Percentiles rank a stretch among this genome's conserved stretches.
Conservation (phyloP, 108 stramenopile species). For the Stephanodiscus minutulus region DNA sequence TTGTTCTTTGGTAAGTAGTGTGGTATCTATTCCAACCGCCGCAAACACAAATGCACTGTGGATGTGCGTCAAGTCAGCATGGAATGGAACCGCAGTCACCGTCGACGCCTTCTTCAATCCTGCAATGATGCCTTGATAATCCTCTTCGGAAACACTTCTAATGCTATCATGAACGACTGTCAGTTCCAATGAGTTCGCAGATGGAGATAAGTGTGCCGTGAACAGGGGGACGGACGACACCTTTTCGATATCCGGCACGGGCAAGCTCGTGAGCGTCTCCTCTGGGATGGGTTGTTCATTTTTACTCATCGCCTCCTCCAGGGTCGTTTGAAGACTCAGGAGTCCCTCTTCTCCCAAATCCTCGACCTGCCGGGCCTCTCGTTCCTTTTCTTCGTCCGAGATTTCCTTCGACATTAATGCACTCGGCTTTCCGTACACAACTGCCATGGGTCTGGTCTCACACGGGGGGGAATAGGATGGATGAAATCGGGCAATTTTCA, state of each 20-base stretch:
- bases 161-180: slow-evolving; percentile 44
- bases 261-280: slow-evolving; percentile 43
- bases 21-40: slow-evolving; percentile 46
- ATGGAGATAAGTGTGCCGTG: slow-evolving; percentile 32
- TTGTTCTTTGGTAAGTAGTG: slow-evolving; percentile 19
- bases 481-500: neutral
- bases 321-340: slow-evolving; percentile 10
- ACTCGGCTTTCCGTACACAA: slow-evolving; percentile 49
- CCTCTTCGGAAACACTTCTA: slow-evolving; percentile 20
- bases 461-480: too few species aligned
- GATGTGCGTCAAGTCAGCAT: slow-evolving; percentile 50
- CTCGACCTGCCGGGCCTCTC: slow-evolving; percentile 36
- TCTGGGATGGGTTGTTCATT: slow-evolving; percentile 48
- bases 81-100: slow-evolving; percentile 23
- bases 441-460: slow-evolving; percentile 54
- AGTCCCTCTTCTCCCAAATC: slow-evolving; percentile 42
- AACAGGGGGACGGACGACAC: slow-evolving; percentile 49
- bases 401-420: slow-evolving; percentile 35
- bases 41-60: slow-evolving; percentile 51
- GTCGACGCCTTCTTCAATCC: slow-evolving; percentile 29
- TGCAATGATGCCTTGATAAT: slow-evolving; percentile 17
- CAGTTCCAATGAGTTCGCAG: slow-evolving; percentile 3
- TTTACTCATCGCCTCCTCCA: slow-evolving; percentile 36
- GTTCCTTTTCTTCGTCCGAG: slow-evolving; percentile 33
- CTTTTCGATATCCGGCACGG: slow-evolving; percentile 47